These are phyloP conservation scores for Theobroma grandiflorum DNA, from an alignment of 441 rosid genomes.

Conservation along the genomic window DNA sequence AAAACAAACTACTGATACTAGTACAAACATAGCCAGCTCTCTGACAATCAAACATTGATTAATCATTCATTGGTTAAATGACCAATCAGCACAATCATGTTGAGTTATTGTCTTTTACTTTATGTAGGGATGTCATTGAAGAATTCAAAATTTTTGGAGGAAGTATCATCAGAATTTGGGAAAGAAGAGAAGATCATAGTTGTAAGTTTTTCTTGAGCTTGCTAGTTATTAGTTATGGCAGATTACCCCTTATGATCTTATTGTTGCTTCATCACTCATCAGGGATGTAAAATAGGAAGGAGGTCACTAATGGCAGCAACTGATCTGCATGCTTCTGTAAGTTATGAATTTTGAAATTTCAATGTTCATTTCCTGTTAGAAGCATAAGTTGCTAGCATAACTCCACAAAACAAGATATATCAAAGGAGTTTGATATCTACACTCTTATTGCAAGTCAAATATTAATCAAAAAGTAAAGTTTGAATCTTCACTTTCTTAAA, in stretches of 20 bases:
- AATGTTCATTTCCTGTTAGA: background rate
- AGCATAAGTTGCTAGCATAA: background rate
- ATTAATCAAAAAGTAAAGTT: too few relatives aligned
- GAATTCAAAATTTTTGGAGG: conserved; percentile 40
- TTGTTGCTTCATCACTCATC: conserved; percentile 5
- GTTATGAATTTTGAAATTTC: conserved; percentile 5
- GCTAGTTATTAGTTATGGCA: background rate
- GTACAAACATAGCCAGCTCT: too few relatives aligned
- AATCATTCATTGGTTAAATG: too few relatives aligned
- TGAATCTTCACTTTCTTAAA: too few relatives aligned
- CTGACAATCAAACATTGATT: too few relatives aligned
- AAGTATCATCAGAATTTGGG: conserved; percentile 38
- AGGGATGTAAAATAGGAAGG: conserved; percentile 50
- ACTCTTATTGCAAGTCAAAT: too few relatives aligned
- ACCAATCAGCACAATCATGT: background rate
- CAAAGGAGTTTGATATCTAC: too few relatives aligned
- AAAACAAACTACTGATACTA: too few relatives aligned
- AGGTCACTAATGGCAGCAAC: conserved; percentile 46
- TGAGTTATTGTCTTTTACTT: background rate
- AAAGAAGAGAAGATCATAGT: conserved; percentile 35
- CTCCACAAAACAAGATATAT: background rate
- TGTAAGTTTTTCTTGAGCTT: conserved; percentile 8
- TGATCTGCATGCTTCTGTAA: conserved; percentile 48
- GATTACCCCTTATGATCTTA: background rate
- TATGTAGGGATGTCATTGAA: conserved; percentile 35